Percentiles rank a stretch among this genome's conserved stretches.
phyloP scores from a whole-genome alignment of 257 asterid species.

The Solanum bulbocastanum region DNA sequence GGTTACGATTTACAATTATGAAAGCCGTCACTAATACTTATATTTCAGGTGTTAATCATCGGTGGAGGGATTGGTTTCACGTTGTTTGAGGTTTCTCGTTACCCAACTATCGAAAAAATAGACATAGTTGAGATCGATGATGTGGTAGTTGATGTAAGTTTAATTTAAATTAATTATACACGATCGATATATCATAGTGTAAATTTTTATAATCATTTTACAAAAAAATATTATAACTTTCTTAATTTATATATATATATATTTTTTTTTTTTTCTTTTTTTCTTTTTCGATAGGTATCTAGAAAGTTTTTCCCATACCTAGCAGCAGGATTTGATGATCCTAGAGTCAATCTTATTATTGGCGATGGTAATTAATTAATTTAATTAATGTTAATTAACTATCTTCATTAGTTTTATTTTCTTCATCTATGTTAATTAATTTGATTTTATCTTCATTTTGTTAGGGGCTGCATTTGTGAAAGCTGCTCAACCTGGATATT shows the following conservation, averaged over 20 bases:
- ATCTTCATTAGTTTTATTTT: not conserved
- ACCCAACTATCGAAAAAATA: slow-evolving; percentile 1
- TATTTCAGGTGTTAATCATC: slow-evolving; percentile 6
- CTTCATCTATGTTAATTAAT: not conserved
- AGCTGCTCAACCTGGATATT: slow-evolving; percentile 2
- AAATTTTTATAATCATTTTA: not conserved
- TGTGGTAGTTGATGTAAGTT: slow-evolving; percentile 6
- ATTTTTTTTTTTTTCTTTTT: too few species aligned
- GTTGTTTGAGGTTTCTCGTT: slow-evolving; percentile 6
- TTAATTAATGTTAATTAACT: not conserved
- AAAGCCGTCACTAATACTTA: not conserved
- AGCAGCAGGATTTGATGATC: slow-evolving; percentile 3
- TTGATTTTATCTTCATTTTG: not conserved
- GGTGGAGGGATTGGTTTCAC: slow-evolving; percentile 11
- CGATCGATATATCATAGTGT: not conserved
- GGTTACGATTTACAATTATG: not conserved
- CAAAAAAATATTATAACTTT: not conserved
- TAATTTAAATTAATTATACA: not conserved
- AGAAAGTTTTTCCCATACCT: slow-evolving; percentile 6
- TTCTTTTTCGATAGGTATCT: not conserved
- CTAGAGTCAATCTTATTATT: slow-evolving; percentile 2
- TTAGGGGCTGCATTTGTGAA: slow-evolving; percentile 10
- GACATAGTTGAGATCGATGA: slow-evolving; percentile 10
- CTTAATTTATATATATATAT: too few species aligned
- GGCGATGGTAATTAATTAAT: slow-evolving; percentile 3